These are phyloP conservation scores for Grosmannia serpens DNA, from an alignment of 2,329 filamentous ascomycete species.

Conservation along the genomic window DNA sequence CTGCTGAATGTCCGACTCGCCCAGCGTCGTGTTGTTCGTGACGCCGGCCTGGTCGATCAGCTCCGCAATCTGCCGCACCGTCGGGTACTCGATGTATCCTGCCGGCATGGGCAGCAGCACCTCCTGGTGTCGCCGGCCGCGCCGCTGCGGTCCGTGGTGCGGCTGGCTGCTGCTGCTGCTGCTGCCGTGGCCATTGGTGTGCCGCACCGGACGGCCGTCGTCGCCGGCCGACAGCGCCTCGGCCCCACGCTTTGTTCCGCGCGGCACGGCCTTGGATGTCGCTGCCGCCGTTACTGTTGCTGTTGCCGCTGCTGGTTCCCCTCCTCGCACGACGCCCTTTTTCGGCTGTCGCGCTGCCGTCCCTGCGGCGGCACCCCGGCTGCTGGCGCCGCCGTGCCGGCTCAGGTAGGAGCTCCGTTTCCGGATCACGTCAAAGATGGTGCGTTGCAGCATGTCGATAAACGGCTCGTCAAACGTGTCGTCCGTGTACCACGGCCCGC, in stretches of 20 bases:
- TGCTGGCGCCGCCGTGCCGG: slow-evolving; percentile 21
- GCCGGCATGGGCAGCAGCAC: slow-evolving; percentile 44
- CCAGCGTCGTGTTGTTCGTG: slow-evolving; percentile 59
- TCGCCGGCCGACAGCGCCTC: slow-evolving; percentile 29
- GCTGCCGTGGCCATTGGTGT: neutral
- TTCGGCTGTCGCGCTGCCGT: slow-evolving; percentile 19
- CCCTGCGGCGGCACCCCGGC: slow-evolving; percentile 16
- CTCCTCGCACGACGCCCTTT: slow-evolving; percentile 30
- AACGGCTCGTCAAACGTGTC: slow-evolving; percentile 82
- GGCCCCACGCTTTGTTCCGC: slow-evolving; percentile 38
- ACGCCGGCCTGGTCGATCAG: slow-evolving; percentile 59
- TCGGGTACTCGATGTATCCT: slow-evolving; percentile 70
- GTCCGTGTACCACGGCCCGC: slow-evolving; percentile 90
- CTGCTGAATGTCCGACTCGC: slow-evolving; percentile 69
- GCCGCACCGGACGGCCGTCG: neutral
- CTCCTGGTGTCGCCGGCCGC: slow-evolving; percentile 18
- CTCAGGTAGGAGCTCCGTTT: slow-evolving; percentile 57
- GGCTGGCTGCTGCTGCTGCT: neutral
- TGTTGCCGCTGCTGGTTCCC: neutral
- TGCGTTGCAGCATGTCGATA: slow-evolving; percentile 62
- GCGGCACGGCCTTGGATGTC: neutral
- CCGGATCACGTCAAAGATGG: slow-evolving; percentile 65
- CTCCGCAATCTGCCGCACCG: slow-evolving; percentile 63
- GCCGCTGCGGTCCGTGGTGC: neutral
- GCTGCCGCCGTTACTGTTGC: neutral